phyloP scores from a whole-genome alignment of 2,329 filamentous ascomycete species.

The Neoascochyta sp. region DNA sequence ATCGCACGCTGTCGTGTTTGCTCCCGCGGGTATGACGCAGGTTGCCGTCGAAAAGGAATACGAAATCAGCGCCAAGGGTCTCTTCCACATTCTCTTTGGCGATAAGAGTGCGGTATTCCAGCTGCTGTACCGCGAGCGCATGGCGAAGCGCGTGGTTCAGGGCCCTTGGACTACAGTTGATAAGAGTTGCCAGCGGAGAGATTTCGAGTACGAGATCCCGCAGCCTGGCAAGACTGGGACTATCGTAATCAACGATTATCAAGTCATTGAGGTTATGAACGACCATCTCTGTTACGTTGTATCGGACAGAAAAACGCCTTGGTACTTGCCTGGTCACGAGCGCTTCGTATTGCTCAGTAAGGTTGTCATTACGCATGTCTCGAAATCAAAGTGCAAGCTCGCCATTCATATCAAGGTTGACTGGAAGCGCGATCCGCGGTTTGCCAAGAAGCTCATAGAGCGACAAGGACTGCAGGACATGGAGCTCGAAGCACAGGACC shows the following conservation, averaged over 20 bases:
- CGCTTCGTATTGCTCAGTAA: conserved; percentile 82
- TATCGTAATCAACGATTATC: conserved; percentile 67
- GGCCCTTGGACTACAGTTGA: conserved; percentile 77
- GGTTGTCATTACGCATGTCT: conserved; percentile 87
- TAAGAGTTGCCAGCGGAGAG: conserved; percentile 66
- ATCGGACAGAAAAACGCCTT: conserved; percentile 62
- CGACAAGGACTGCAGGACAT: conserved; percentile 71
- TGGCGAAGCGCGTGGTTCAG: conserved; percentile 61
- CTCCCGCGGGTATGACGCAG: conserved; percentile 75
- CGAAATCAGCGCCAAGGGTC: conserved; percentile 85
- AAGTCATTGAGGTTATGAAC: conserved; percentile 69
- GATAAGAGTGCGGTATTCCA: conserved; percentile 95
- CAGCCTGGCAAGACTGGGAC: conserved; percentile 30
- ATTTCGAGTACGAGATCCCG: conserved; percentile 77
- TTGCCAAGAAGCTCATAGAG: conserved; percentile 51
- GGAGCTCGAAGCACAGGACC: conserved; percentile 66
- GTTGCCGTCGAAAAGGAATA: conserved; percentile 77
- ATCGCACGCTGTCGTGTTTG: conserved; percentile 73
- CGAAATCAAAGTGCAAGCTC: conserved; percentile 89
- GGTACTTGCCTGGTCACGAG: conserved; percentile 80
- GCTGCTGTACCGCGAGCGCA: conserved; percentile 72
- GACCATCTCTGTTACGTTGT: conserved; percentile 63
- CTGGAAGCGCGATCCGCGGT: conserved; percentile 62
- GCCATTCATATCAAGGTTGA: conserved; percentile 84
- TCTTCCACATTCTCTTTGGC: conserved; percentile 95